Percentiles rank a stretch among this genome's conserved stretches.
phyloP scores from a whole-genome alignment of 2,329 filamentous ascomycete species.

The Knoxdaviesia proteae region DNA sequence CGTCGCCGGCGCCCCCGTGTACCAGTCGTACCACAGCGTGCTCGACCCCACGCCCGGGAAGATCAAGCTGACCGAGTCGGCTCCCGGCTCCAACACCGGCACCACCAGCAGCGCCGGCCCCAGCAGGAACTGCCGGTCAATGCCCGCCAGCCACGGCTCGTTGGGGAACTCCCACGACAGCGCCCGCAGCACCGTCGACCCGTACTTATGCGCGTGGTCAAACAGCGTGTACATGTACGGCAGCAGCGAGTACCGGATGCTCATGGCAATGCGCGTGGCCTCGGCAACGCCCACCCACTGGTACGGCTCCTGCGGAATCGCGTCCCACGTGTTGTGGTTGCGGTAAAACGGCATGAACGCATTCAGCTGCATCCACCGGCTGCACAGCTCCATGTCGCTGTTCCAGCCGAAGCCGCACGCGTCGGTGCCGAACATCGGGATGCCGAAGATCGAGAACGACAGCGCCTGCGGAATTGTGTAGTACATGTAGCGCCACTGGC shows the following conservation, averaged over 20 bases:
- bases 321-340: constrained; percentile 36
- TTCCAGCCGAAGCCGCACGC: constrained; percentile 56
- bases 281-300: constrained; percentile 40
- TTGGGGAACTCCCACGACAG: constrained; percentile 50
- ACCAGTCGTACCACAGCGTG: constrained; percentile 30
- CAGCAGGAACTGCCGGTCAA: constrained; percentile 30
- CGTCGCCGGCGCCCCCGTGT: constrained; percentile 18
- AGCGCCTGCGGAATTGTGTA: constrained; percentile 62
- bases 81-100: constrained; percentile 23
- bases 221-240: constrained; percentile 65
- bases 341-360: constrained; percentile 53
- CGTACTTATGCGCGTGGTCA: constrained; percentile 34
- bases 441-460: constrained; percentile 47
- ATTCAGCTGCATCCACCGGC: constrained; percentile 48
- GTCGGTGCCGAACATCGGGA: constrained; percentile 51
- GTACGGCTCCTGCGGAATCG: constrained; percentile 44
- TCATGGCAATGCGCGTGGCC: constrained; percentile 47
- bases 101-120: constrained; percentile 25
- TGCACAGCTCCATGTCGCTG: constrained; percentile 41
- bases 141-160: constrained; percentile 21
- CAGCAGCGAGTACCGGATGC: constrained; percentile 55
- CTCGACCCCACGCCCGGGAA: constrained; percentile 16
- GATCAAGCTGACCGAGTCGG: constrained; percentile 23
- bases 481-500: constrained; percentile 52
- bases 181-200: constrained; percentile 46